These are phyloP conservation scores for Dalbergia cultrata DNA, from an alignment of 306 rosid species.

Conservation along the genomic window DNA sequence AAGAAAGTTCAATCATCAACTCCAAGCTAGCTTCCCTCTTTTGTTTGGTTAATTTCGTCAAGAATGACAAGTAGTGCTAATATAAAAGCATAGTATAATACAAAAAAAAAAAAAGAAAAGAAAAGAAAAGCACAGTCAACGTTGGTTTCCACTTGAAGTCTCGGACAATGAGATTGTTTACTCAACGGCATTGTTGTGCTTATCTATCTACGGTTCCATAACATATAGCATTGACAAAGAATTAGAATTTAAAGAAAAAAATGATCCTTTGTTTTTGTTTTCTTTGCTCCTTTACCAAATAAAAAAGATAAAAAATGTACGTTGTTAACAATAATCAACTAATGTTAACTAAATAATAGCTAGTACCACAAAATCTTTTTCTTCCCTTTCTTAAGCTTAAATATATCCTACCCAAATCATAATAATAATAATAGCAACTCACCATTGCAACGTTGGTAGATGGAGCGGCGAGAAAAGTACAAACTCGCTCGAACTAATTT, in stretches of 20 bases:
- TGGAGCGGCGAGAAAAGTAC: constrained; percentile 48
- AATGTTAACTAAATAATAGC: neutral
- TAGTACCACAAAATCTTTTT: no score
- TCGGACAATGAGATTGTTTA: constrained; percentile 43
- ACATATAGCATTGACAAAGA: neutral
- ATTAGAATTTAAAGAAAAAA: no score
- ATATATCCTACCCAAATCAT: neutral
- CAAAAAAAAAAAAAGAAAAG: no score
- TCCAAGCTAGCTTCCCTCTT: neutral
- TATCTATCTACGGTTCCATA: neutral
- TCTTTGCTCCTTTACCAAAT: no score
- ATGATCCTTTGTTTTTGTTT: no score
- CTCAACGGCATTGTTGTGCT: neutral
- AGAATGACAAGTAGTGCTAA: constrained; percentile 45
- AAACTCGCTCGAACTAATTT: constrained; percentile 51
- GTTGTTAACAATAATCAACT: neutral
- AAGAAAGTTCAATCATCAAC: neutral
- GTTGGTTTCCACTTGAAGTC: constrained; percentile 21
- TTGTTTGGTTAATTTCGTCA: neutral
- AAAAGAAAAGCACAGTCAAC: no score
- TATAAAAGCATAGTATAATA: no score
- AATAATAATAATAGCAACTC: neutral
- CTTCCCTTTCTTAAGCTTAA: no score
- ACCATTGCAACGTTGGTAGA: constrained; percentile 40
- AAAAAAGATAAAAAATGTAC: no score